These are phyloP conservation scores for Wickerhamiella kurtzmanii DNA, from an alignment of 805 yeast genomes.

Conservation along the genomic window DNA sequence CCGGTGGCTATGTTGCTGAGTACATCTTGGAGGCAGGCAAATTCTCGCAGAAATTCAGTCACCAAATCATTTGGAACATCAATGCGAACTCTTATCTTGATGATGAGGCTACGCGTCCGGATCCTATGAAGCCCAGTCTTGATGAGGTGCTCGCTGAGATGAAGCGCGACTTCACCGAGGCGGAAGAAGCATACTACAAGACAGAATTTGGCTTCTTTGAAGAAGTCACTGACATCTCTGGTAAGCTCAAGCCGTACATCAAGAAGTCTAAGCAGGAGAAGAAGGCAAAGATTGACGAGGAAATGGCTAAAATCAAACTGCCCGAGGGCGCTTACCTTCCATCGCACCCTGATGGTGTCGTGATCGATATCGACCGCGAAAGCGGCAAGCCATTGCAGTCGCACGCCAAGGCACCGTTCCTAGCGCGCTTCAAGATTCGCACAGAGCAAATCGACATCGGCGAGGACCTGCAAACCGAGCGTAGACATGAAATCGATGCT, in stretches of 20 bases:
- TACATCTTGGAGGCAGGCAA: constrained; percentile 86
- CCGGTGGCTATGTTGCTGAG: constrained; percentile 66
- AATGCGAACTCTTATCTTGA: constrained; percentile 82
- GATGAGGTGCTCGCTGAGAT: constrained; percentile 59
- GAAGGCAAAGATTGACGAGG: constrained; percentile 91
- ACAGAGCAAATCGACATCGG: constrained; percentile 28
- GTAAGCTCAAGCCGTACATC: constrained; percentile 86
- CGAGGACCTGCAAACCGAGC: constrained; percentile 24
- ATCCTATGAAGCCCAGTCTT: constrained; percentile 66
- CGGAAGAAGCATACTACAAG: constrained; percentile 56
- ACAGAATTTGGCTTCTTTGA: constrained; percentile 80
- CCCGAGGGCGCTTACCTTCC: constrained; percentile 84
- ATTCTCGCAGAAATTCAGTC: constrained; percentile 83
- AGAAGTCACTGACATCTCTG: constrained; percentile 87
- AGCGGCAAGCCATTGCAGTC: constrained; percentile 93
- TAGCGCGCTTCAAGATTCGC: constrained; percentile 85
- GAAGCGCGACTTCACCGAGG: constrained; percentile 44
- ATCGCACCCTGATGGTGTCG: constrained; percentile 91
- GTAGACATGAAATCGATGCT: constrained; percentile 31
- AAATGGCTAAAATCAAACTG: constrained; percentile 66
- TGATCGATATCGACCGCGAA: constrained; percentile 78
- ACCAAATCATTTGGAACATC: constrained; percentile 97
- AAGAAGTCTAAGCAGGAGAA: constrained; percentile 92
- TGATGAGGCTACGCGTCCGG: constrained; percentile 73
- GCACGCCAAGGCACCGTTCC: constrained; percentile 96